These are phyloP conservation scores for Paraglomus occultum DNA, from an alignment of 192 early-diverging fungal genomes.

Conservation along the genomic window DNA sequence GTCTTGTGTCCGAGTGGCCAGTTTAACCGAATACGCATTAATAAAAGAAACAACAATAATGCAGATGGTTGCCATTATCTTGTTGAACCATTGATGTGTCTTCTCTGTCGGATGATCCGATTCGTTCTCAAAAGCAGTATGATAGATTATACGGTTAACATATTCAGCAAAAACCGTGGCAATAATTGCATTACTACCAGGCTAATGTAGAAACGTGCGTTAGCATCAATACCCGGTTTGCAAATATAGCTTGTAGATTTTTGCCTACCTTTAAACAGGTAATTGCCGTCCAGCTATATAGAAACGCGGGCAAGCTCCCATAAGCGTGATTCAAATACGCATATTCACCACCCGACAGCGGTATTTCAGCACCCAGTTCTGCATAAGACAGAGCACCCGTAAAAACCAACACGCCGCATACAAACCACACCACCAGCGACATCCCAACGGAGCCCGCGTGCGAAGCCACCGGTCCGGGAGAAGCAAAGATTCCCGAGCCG, in stretches of 20 bases:
- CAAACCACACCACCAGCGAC: constrained; percentile 73
- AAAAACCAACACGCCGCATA: constrained; percentile 73
- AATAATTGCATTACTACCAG: constrained; percentile 73
- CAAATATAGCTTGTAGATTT: not conserved
- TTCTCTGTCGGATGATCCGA: constrained; percentile 32
- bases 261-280: constrained; percentile 52
- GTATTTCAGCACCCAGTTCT: constrained; percentile 86
- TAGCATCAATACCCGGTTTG: not conserved
- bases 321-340: constrained; percentile 78
- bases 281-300: constrained; percentile 72
- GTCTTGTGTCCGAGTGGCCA: constrained; percentile 69
- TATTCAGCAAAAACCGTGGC: constrained; percentile 77
- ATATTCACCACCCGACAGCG: constrained; percentile 84
- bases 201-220: constrained; percentile 34
- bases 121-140: constrained; percentile 40
- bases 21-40: constrained; percentile 62
- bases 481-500: constrained; percentile 79
- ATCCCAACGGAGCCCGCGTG: constrained; percentile 65
- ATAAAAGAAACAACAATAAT: constrained; percentile 61
- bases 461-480: constrained; percentile 68
- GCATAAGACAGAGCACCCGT: constrained; percentile 85
- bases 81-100: constrained; percentile 44
- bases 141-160: constrained; percentile 63
- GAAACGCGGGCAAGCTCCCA: constrained; percentile 68
- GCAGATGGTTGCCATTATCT: constrained; percentile 57